Evolutionary conservation across 805 yeast species (phyloP), one percentile per base, ranked within the genome.

Genomic region (Maudiozyma barnettii): DNA sequence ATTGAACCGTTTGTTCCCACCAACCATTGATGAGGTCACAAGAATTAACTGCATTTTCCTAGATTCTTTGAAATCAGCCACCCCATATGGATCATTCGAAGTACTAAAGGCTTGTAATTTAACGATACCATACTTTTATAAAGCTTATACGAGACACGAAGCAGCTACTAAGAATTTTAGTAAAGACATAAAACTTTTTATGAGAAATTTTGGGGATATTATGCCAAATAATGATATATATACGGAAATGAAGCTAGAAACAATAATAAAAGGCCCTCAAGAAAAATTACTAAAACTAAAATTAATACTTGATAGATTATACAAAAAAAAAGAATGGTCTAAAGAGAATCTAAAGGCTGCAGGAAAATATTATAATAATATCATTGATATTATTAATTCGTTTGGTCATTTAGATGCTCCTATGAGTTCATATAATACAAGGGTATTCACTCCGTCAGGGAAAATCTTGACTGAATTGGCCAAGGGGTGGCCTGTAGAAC

Each of bases 21-120:
- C 97, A 0, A 91, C 98, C 0, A 84, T 91, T 18, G 97, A 91
- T 65, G 98, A 91, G 67, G 81, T 91, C 16, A 85, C 95, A 10
- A 74, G 97, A 58, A 82, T 91, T 37, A 90, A 90, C 60, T 86
- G 95, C 59, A 80, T 91, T 4, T 78, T 87, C 49, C 75, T 84
- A 51, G 95, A 84, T 54, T 78, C 93, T 20, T 66, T 91, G 47
- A 77, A 78, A 49, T 64, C 75, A 14, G 91, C 97, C 0, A 58
- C 70, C 2, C 78, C 81, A 0, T 78, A 64, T 59, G 96, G 96
- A 2, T 76, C 83, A 44, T 73, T 75, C 45, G 97, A 91, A 63
- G 72, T 87, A 3, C 64, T 91, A 49, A 81, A 78, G 51, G 95
- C 91, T 0, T 77, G 95, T 59, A 93, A 89, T 3, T 74, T 79